Evolutionary conservation across 2,329 filamentous ascomycete genomes (phyloP).

Genomic region (Fusarium concolor): DNA sequence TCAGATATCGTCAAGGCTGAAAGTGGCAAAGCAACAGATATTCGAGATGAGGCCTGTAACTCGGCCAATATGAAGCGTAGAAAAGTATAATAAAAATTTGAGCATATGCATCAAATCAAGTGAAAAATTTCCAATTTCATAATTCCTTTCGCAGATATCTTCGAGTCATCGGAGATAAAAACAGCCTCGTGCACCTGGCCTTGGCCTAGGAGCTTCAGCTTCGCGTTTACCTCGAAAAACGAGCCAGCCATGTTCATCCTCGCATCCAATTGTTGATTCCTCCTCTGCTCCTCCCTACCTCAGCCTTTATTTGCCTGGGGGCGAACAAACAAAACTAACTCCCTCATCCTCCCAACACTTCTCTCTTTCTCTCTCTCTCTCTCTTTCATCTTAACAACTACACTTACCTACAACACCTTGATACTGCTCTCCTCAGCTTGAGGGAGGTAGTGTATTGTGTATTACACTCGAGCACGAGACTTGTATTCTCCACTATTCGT

Average conservation of each 20-base stretch:
- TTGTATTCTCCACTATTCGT: constrained; percentile 32
- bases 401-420: neutral
- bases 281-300: constrained; percentile 20
- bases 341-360: constrained; percentile 7
- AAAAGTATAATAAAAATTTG: neutral
- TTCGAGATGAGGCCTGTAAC: constrained; percentile 21
- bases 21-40: constrained; percentile 36
- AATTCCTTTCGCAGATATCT: neutral
- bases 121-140: neutral
- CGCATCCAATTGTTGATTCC: constrained; percentile 31
- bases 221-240: constrained; percentile 34
- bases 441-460: constrained; percentile 9
- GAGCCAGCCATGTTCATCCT: constrained; percentile 31
- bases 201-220: constrained; percentile 31
- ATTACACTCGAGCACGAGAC: constrained; percentile 38
- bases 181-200: constrained; percentile 13
- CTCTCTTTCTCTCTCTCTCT: neutral
- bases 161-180: neutral
- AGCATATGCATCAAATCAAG: neutral
- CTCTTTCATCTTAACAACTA: constrained; percentile 12
- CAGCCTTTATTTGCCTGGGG: neutral
- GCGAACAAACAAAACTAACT: constrained; percentile 23
- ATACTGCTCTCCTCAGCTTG: neutral
- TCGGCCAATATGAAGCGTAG: constrained; percentile 11
- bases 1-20: constrained; percentile 34